phyloP scores from a whole-genome alignment of 108 stramenopile species.

The Conticribra weissflogii region DNA sequence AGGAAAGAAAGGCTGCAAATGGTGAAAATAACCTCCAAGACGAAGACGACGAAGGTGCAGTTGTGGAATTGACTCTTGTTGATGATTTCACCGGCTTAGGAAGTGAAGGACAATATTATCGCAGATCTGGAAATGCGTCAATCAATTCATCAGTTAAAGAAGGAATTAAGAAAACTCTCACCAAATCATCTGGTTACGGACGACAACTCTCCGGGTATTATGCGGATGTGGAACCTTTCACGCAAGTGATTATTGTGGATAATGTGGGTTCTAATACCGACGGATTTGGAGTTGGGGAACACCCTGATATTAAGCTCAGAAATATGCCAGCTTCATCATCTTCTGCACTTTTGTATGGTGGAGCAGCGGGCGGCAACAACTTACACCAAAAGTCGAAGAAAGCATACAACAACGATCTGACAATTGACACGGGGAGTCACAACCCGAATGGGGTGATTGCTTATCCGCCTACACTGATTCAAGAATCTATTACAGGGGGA shows the following conservation, averaged over 20 bases:
- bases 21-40: too few species aligned
- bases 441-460: slow-evolving; percentile 10
- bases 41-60: neutral
- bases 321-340: slow-evolving; percentile 37
- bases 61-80: slow-evolving; percentile 40
- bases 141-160: neutral
- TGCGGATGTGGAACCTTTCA: neutral
- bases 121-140: too few species aligned
- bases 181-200: slow-evolving; percentile 16
- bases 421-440: neutral
- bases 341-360: slow-evolving; percentile 6
- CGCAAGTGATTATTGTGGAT: neutral
- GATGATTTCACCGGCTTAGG: slow-evolving; percentile 38
- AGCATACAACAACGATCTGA: slow-evolving; percentile 2
- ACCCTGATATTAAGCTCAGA: slow-evolving; percentile 49
- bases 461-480: slow-evolving; percentile 31
- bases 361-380: neutral
- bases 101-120: slow-evolving; percentile 1
- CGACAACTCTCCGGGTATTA: slow-evolving; percentile 22
- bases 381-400: neutral
- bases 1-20: too few species aligned
- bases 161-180: slow-evolving; percentile 4
- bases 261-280: slow-evolving; percentile 5
- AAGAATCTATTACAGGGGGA: slow-evolving; percentile 36
- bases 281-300: slow-evolving; percentile 16